Percentiles rank a stretch among this genome's conserved stretches.
Conservation (phyloP, 169 alveolate genomes). For the Plasmodium adleri region DNA sequence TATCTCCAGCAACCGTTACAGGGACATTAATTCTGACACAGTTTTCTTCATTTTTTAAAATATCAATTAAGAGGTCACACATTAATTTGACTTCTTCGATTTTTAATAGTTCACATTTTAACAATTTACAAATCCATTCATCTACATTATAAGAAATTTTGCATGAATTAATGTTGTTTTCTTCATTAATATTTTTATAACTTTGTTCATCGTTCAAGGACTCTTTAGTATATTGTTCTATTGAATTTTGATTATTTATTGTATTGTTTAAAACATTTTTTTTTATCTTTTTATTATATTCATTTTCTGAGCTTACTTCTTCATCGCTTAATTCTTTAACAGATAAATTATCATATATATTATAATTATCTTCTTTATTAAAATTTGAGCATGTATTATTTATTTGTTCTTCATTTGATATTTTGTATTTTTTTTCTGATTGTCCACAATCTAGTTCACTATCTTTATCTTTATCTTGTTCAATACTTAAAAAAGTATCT, state of each 20-base stretch:
- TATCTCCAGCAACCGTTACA: conserved; percentile 97
- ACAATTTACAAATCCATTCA: conserved; percentile 67
- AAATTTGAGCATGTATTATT: conserved; percentile 10
- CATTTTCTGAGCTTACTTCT: conserved; percentile 60
- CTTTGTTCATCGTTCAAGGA: neutral
- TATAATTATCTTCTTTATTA: conserved; percentile 25
- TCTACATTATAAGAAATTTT: conserved; percentile 39
- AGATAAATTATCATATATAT: conserved; percentile 45
- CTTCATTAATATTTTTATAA: neutral
- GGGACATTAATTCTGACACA: conserved; percentile 92
- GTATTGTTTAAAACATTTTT: conserved; percentile 13
- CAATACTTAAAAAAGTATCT: neutral
- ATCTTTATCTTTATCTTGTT: neutral
- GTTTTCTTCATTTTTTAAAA: conserved; percentile 88
- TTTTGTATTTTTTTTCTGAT: conserved; percentile 30
- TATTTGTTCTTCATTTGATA: conserved; percentile 10
- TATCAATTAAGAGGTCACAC: conserved; percentile 89
- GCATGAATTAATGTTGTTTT: neutral
- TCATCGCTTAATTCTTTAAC: conserved; percentile 71
- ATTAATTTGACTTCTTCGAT: conserved; percentile 73
- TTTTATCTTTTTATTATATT: conserved; percentile 47
- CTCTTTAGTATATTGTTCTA: conserved; percentile 6
- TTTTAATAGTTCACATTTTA: conserved; percentile 44
- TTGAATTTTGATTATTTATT: conserved; percentile 9
- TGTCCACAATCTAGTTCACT: conserved; percentile 21